phyloP scores from a whole-genome alignment of 352 stramenopile species.

The Lagenidium sp. region DNA sequence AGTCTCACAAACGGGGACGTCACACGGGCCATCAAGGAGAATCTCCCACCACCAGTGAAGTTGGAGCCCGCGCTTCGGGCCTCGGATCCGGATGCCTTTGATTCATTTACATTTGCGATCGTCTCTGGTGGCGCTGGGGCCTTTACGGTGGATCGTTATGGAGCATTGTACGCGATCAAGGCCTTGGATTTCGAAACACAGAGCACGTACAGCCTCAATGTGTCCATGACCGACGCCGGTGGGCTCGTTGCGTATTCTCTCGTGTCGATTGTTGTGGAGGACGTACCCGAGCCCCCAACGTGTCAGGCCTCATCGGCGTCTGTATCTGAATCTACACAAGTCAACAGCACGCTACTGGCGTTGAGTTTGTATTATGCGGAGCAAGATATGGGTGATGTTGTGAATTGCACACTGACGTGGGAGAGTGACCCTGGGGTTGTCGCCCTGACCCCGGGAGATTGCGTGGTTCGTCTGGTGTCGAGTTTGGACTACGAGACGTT shows the following conservation, averaged over 20 bases:
- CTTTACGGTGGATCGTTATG: constrained; percentile 36
- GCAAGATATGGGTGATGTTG: constrained; percentile 10
- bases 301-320: constrained; percentile 18
- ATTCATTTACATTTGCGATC: constrained; percentile 30
- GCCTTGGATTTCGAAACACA: constrained; percentile 32
- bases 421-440: constrained; percentile 9
- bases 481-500: constrained; percentile 32
- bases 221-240: constrained; percentile 27
- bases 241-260: constrained; percentile 19
- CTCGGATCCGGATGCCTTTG: constrained; percentile 33
- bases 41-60: constrained; percentile 20
- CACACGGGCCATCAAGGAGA: constrained; percentile 26
- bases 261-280: constrained; percentile 22
- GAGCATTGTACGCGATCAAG: constrained; percentile 22
- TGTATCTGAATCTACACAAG: constrained; percentile 15
- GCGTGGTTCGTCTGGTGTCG: constrained; percentile 13
- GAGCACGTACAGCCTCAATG: constrained; percentile 22
- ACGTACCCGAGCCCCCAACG: constrained; percentile 29
- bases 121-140: constrained; percentile 17
- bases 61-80: constrained; percentile 18
- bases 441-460: constrained; percentile 2
- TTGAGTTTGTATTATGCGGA: constrained; percentile 9
- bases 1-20: constrained; percentile 14
- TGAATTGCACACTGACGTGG: constrained; percentile 8
- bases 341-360: constrained; percentile 4